Evolutionary conservation across 73 alveolate species (phyloP).

Genomic region (Paramecium pentaurelia): DNA sequence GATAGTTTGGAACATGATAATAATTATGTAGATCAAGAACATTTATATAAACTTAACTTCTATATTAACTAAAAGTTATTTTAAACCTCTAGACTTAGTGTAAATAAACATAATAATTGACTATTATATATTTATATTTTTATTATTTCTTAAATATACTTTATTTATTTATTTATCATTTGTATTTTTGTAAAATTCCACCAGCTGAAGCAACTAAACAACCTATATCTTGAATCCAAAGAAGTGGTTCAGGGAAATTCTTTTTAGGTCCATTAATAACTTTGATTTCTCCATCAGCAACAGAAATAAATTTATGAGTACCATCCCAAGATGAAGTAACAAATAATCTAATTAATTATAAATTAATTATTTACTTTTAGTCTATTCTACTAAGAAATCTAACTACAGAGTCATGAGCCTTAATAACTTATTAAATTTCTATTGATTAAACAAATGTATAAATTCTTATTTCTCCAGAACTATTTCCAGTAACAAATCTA

Average conservation of each 20-base stretch:
- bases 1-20: background rate
- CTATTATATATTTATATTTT: background rate
- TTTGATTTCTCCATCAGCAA: background rate
- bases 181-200: background rate
- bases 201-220: background rate
- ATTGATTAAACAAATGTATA: background rate
- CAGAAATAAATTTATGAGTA: background rate
- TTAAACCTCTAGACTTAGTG: background rate
- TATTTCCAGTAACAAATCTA: slow-evolving; percentile 12
- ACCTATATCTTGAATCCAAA: background rate
- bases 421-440: background rate
- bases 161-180: background rate
- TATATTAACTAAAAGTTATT: background rate
- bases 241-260: slow-evolving; percentile 9
- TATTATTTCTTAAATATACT: background rate
- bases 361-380: background rate
- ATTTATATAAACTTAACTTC: background rate
- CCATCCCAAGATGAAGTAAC: slow-evolving; percentile 43
- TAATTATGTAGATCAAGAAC: background rate
- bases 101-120: background rate
- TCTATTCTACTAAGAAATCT: background rate
- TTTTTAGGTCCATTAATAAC: background rate
- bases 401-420: background rate
- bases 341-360: background rate
- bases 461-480: background rate